Evolutionary conservation across 2,329 filamentous ascomycete genomes (phyloP).

Genomic region (Alternaria rosae): DNA sequence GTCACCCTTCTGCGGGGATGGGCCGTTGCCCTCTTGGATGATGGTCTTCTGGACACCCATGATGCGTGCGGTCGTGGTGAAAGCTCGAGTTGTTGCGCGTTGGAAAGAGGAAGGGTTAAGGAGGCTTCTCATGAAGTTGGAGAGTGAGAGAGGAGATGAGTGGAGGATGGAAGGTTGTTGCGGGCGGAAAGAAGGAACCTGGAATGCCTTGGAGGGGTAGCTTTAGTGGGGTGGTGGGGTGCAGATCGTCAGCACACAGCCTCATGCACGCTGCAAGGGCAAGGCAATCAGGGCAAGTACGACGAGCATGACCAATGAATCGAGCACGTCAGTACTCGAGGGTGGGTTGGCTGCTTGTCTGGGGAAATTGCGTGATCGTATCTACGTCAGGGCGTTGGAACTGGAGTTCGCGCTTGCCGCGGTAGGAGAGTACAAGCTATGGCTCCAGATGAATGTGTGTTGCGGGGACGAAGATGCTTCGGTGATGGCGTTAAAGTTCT

Average conservation of each 20-base stretch:
- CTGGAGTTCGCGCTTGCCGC: conserved; percentile 1
- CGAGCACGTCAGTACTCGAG: conserved; percentile 5
- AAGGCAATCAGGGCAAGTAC: conserved; percentile 13
- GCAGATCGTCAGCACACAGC: conserved; percentile 24
- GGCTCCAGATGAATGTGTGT: not conserved
- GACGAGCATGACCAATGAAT: conserved; percentile 15
- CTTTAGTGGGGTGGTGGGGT: conserved; percentile 20
- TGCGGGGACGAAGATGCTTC: not conserved
- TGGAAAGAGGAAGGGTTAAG: conserved; percentile 14
- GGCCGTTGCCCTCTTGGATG: conserved; percentile 38
- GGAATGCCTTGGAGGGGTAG: conserved; percentile 14
- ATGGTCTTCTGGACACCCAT: conserved; percentile 43
- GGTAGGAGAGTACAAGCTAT: not conserved
- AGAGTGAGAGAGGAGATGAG: conserved; percentile 10
- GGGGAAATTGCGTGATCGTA: conserved; percentile 22
- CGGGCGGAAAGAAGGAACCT: conserved; percentile 4
- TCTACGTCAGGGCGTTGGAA: conserved; percentile 6
- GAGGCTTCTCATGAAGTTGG: conserved; percentile 18
- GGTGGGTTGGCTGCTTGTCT: not conserved
- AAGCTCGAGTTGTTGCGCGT: conserved; percentile 16
- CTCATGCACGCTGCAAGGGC: conserved; percentile 24
- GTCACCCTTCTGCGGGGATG: conserved; percentile 39
- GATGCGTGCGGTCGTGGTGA: conserved; percentile 26
- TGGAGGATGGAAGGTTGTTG: conserved; percentile 8
- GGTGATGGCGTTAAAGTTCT: not conserved